phyloP scores from a whole-genome alignment of 2,329 filamentous ascomycete species.

The Diplodia scrobiculata region DNA sequence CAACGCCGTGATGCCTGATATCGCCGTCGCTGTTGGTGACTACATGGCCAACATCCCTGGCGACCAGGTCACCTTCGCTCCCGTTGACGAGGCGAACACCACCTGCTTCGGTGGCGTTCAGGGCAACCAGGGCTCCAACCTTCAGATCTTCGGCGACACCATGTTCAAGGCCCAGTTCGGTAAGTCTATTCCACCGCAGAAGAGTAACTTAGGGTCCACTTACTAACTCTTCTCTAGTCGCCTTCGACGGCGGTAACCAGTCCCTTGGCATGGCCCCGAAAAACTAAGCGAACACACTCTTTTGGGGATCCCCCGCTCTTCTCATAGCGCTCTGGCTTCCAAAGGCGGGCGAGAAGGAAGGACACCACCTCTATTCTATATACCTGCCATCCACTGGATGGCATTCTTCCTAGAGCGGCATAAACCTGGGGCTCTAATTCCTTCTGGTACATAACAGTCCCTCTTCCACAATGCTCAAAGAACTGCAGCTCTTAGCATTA shows the following conservation, averaged over 20 bases:
- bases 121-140: slow-evolving; percentile 53
- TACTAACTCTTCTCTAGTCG: slow-evolving; percentile 39
- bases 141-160: slow-evolving; percentile 66
- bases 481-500: not conserved
- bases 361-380: not conserved
- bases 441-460: not conserved
- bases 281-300: slow-evolving; percentile 23
- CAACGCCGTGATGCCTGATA: slow-evolving; percentile 46
- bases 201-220: not conserved
- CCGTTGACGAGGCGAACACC: slow-evolving; percentile 46
- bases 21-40: slow-evolving; percentile 60
- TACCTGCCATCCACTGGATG: not conserved
- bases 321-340: not conserved
- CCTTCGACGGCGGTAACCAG: slow-evolving; percentile 59
- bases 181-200: not conserved
- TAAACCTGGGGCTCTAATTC: not conserved
- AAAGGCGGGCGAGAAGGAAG: not conserved
- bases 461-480: not conserved
- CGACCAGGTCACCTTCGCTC: slow-evolving; percentile 45
- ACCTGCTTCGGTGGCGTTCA: slow-evolving; percentile 71
- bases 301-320: not conserved
- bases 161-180: slow-evolving; percentile 62
- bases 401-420: not conserved
- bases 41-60: slow-evolving; percentile 62
- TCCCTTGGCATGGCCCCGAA: slow-evolving; percentile 57